Percentiles rank a stretch among this genome's conserved stretches.
Conservation (phyloP, 169 alveolate species). For the Miamiensis avidus region DNA sequence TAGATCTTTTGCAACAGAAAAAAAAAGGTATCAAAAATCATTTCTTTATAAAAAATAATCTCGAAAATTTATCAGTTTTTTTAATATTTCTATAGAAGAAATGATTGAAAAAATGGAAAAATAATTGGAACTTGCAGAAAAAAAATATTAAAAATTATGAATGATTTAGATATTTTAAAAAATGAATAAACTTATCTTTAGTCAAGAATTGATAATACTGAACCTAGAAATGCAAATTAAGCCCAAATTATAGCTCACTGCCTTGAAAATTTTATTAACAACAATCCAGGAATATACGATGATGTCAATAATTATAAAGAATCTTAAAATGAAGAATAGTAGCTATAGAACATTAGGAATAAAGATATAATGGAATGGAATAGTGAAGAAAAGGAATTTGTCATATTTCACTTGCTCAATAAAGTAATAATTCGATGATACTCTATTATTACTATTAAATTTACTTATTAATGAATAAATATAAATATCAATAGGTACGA, state of each 20-base stretch:
- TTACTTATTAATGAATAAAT: too few species aligned
- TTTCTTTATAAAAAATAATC: not conserved
- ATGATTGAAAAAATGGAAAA: conserved; percentile 25
- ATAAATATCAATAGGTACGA: too few species aligned
- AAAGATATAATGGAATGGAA: too few species aligned
- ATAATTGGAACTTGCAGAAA: conserved; percentile 17
- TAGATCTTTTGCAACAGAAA: not conserved
- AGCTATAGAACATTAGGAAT: too few species aligned
- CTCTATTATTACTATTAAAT: too few species aligned
- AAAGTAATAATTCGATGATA: too few species aligned
- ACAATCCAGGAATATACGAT: too few species aligned
- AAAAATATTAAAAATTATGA: conserved; percentile 31
- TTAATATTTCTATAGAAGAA: not conserved
- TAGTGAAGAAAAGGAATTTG: too few species aligned
- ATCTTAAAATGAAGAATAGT: too few species aligned
- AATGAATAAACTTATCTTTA: conserved; percentile 37
- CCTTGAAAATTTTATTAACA: too few species aligned
- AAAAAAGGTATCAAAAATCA: conserved; percentile 5
- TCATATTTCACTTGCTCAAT: too few species aligned
- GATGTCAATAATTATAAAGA: too few species aligned
- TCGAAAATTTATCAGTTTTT: not conserved
- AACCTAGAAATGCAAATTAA: conserved; percentile 30
- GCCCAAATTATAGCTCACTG: conserved; percentile 31
- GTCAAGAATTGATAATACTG: conserved; percentile 29
- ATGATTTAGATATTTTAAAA: conserved; percentile 44